Percentiles rank a stretch among this genome's conserved stretches.
Evolutionary conservation across 202 grass and related monocot genomes (phyloP).

Genomic region (Digitaria exilis): DNA sequence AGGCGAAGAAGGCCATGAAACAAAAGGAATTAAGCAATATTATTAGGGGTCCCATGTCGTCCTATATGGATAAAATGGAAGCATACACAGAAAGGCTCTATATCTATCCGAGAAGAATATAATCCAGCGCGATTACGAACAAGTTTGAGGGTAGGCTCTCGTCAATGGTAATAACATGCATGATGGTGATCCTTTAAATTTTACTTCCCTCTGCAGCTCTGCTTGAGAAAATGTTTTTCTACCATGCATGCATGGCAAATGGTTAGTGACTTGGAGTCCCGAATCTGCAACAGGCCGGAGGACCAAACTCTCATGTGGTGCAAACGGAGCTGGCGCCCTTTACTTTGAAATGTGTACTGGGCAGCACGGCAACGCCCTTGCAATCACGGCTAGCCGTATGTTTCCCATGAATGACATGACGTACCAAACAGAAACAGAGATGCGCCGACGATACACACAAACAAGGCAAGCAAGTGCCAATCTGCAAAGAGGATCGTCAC

Average conservation of each 20-base stretch:
- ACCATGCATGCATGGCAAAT: neutral
- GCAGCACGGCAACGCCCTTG: neutral
- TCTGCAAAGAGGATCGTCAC: neutral
- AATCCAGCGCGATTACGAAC: neutral
- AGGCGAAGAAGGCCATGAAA: neutral
- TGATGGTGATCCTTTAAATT: no score
- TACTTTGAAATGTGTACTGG: neutral
- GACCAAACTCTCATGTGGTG: neutral
- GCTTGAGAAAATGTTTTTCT: neutral
- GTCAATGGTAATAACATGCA: no score
- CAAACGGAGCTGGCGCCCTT: neutral
- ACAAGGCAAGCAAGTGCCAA: neutral
- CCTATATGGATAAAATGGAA: neutral
- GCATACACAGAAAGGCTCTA: neutral
- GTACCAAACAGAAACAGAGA: neutral
- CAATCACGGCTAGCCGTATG: constrained; percentile 28
- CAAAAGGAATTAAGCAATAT: neutral
- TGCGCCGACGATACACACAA: no score
- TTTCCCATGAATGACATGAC: neutral
- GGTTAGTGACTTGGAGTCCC: neutral
- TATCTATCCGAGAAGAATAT: neutral
- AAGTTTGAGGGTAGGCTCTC: no score
- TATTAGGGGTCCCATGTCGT: neutral
- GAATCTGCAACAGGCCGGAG: neutral
- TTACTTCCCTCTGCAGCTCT: no score